Percentiles rank a stretch among this genome's conserved stretches.
Conservation (phyloP, 441 rosid species). For the Adansonia grandidieri region DNA sequence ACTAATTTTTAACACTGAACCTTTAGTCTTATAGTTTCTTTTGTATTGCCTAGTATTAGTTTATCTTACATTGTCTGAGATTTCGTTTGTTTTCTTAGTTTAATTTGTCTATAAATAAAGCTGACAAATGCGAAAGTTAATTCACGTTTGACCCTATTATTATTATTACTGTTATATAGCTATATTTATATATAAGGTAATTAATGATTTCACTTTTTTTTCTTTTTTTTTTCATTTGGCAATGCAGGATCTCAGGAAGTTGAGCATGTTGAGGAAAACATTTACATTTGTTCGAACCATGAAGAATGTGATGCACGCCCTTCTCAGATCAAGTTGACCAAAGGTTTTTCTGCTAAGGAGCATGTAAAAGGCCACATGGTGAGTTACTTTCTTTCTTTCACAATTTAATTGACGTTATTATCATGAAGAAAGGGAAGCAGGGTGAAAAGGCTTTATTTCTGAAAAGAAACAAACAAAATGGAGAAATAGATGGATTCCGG, state of each 20-base stretch:
- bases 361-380: constrained; percentile 93
- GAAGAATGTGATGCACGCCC: constrained; percentile 65
- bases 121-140: neutral
- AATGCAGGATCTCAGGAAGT: constrained; percentile 79
- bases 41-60: neutral
- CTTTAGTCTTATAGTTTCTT: neutral
- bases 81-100: neutral
- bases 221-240: neutral
- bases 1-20: too few relatives aligned
- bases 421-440: constrained; percentile 32
- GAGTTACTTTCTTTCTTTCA: constrained; percentile 47
- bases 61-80: neutral
- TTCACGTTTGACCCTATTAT: neutral
- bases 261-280: constrained; percentile 46
- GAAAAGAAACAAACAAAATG: neutral
- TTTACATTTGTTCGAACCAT: constrained; percentile 68
- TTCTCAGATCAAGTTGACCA: constrained; percentile 68
- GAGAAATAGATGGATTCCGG: neutral
- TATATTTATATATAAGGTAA: neutral
- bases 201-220: neutral
- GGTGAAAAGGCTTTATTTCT: constrained; percentile 22
- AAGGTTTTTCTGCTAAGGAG: constrained; percentile 92
- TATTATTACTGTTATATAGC: neutral
- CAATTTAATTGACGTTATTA: constrained; percentile 4
- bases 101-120: neutral